Evolutionary conservation across 371 early-diverging fungal species (phyloP).

Genomic region (Haplosporangium sp.): DNA sequence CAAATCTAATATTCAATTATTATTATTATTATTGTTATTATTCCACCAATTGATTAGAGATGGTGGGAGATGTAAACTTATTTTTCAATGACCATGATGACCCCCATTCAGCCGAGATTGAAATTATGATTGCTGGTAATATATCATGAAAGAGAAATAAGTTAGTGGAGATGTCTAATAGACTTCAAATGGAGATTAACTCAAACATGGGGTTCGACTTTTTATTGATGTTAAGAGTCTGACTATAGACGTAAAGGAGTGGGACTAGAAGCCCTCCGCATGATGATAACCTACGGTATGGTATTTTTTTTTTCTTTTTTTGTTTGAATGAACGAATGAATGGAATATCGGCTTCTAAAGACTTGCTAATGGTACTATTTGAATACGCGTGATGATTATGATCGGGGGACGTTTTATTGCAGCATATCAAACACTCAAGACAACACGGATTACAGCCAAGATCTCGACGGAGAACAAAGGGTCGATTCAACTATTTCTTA

Average conservation of each 20-base stretch:
- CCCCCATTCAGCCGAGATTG: constrained; percentile 85
- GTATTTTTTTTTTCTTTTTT: background rate
- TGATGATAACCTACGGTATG: constrained; percentile 89
- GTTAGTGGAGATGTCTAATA: background rate
- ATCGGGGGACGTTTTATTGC: background rate
- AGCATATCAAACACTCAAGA: constrained; percentile 65
- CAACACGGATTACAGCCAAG: constrained; percentile 81
- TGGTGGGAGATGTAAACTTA: constrained; percentile 96
- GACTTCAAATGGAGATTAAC: too few species aligned
- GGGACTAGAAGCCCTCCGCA: constrained; percentile 77
- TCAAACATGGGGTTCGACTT: background rate
- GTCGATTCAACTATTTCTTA: constrained; percentile 76
- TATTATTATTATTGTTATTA: background rate
- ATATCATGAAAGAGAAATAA: too few species aligned
- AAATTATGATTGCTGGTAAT: constrained; percentile 93
- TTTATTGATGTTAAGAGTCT: constrained; percentile 55
- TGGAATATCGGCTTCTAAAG: background rate
- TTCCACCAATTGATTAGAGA: constrained; percentile 54
- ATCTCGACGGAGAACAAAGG: constrained; percentile 81
- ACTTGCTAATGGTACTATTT: background rate
- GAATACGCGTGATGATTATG: too few species aligned
- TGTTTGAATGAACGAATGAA: background rate
- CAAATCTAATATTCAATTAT: background rate
- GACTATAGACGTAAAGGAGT: constrained; percentile 73
- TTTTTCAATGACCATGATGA: constrained; percentile 87